Evolutionary conservation across 768 basidiomycete genomes (phyloP).

Genomic region (Auriscalpium vulgare): DNA sequence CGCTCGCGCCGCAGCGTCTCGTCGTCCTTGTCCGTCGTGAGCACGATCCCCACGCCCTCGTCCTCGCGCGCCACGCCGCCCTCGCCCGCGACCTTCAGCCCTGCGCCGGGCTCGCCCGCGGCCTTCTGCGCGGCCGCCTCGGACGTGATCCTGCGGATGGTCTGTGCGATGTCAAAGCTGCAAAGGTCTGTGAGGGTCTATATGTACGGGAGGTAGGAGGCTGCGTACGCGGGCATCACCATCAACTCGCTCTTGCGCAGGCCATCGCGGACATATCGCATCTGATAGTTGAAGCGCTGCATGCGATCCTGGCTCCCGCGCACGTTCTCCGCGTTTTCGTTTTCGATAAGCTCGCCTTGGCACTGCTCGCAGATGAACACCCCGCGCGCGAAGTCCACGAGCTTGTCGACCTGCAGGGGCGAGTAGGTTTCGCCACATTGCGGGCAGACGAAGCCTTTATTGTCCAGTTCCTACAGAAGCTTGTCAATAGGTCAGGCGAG

Average conservation of each 20-base stretch:
- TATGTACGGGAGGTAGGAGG: background rate
- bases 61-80: slow-evolving; percentile 49
- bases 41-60: slow-evolving; percentile 78
- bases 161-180: slow-evolving; percentile 77
- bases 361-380: slow-evolving; percentile 85
- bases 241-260: slow-evolving; percentile 85
- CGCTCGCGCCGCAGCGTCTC: slow-evolving; percentile 63
- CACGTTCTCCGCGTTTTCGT: slow-evolving; percentile 83
- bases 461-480: slow-evolving; percentile 73
- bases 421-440: slow-evolving; percentile 80
- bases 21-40: slow-evolving; percentile 86
- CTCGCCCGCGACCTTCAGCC: slow-evolving; percentile 70
- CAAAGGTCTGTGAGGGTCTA: background rate
- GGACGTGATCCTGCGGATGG: slow-evolving; percentile 59
- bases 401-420: slow-evolving; percentile 75
- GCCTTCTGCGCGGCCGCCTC: slow-evolving; percentile 56
- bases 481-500: background rate
- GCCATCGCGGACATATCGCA: slow-evolving; percentile 80
- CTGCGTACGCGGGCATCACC: slow-evolving; percentile 70
- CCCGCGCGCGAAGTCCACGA: slow-evolving; percentile 64
- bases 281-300: slow-evolving; percentile 90
- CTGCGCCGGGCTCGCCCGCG: slow-evolving; percentile 38
- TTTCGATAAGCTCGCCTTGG: slow-evolving; percentile 78
- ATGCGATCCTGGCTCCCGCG: slow-evolving; percentile 87
- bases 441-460: slow-evolving; percentile 96